Evolutionary conservation across 805 yeast species (phyloP).

Genomic region (Naumovozyma castellii): DNA sequence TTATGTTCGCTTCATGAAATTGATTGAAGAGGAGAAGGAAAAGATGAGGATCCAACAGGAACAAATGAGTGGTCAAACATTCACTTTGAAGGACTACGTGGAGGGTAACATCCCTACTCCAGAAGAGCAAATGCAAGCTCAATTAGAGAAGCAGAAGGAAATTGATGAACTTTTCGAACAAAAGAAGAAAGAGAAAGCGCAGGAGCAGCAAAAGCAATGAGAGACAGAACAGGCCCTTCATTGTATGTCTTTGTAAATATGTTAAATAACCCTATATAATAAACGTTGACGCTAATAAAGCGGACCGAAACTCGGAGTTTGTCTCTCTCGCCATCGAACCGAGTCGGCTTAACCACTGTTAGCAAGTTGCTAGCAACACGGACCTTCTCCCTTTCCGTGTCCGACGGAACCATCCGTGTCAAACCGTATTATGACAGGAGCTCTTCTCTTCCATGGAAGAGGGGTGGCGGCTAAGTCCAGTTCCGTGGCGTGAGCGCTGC

Average conservation of each 20-base stretch:
- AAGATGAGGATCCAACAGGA: slow-evolving; percentile 57
- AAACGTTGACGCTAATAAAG: no score
- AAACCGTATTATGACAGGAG: no score
- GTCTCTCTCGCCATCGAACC: no score
- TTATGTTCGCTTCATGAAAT: slow-evolving; percentile 71
- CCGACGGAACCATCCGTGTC: no score
- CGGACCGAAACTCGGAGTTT: no score
- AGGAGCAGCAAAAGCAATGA: neutral
- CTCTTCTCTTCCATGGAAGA: no score
- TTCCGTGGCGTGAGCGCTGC: no score
- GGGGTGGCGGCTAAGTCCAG: no score
- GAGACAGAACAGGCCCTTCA: neutral
- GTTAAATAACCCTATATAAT: no score
- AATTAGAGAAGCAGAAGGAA: slow-evolving; percentile 35
- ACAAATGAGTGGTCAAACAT: slow-evolving; percentile 70
- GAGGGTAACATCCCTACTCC: slow-evolving; percentile 76
- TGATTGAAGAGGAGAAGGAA: slow-evolving; percentile 76
- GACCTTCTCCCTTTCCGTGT: no score
- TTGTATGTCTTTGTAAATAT: neutral
- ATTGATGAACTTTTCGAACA: slow-evolving; percentile 28
- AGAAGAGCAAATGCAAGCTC: slow-evolving; percentile 46
- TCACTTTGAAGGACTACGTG: slow-evolving; percentile 75
- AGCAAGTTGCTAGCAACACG: no score
- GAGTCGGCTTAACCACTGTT: no score
- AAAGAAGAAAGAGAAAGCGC: slow-evolving; percentile 16